phyloP scores from a whole-genome alignment of 2,329 filamentous ascomycete species.

The Botrytis pseudocinerea region DNA sequence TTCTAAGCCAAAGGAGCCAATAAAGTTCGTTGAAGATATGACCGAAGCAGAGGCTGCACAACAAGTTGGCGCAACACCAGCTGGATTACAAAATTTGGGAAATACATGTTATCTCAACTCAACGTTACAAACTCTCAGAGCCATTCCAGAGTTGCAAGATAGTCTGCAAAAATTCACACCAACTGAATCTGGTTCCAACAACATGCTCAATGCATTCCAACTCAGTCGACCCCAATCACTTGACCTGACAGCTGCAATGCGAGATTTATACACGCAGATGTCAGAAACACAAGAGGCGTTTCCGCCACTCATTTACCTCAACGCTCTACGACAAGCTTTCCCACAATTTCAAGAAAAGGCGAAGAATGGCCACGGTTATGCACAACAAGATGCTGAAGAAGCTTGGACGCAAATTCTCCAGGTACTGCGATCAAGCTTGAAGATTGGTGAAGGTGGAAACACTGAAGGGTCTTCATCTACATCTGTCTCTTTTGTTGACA shows the following conservation, averaged over 20 bases:
- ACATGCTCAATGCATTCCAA: slow-evolving; percentile 46
- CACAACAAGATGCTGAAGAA: slow-evolving; percentile 98
- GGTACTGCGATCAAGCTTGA: slow-evolving; percentile 76
- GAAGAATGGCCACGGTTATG: slow-evolving; percentile 78
- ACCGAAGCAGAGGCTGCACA: slow-evolving; percentile 87
- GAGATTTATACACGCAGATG: slow-evolving; percentile 87
- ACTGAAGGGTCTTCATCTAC: slow-evolving; percentile 52
- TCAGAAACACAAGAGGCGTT: slow-evolving; percentile 85
- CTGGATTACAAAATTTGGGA: slow-evolving; percentile 86
- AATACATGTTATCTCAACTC: slow-evolving; percentile 99
- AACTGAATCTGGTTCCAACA: slow-evolving; percentile 32
- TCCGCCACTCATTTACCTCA: slow-evolving; percentile 78
- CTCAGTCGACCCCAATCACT: slow-evolving; percentile 44
- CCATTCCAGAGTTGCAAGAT: slow-evolving; percentile 87
- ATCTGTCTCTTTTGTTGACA: slow-evolving; percentile 77
- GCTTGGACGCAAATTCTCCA: slow-evolving; percentile 95
- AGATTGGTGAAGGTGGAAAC: slow-evolving; percentile 53
- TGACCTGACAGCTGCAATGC: slow-evolving; percentile 75
- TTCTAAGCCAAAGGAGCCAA: slow-evolving; percentile 72
- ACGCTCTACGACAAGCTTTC: slow-evolving; percentile 73
- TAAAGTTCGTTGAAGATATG: slow-evolving; percentile 97
- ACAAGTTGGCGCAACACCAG: slow-evolving; percentile 79
- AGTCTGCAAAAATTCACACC: slow-evolving; percentile 66
- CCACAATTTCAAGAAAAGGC: slow-evolving; percentile 92
- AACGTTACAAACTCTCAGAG: slow-evolving; percentile 85